Conservation (phyloP, 2,329 filamentous ascomycete genomes). For the Dactylellina drechsleri region DNA sequence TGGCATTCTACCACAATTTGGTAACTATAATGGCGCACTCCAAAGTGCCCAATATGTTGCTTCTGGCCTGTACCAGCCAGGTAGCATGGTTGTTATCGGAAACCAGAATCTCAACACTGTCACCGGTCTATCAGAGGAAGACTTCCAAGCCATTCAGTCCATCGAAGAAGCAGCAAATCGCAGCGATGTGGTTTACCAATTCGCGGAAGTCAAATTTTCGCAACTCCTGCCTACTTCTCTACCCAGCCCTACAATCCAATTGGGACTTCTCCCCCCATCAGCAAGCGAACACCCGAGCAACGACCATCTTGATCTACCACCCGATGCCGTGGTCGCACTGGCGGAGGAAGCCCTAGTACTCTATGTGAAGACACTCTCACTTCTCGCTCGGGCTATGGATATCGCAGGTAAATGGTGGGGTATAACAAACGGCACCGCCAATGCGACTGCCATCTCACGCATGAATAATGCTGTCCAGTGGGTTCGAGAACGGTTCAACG, state of each 20-base stretch:
- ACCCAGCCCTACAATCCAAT: slow-evolving; percentile 69
- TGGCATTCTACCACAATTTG: slow-evolving; percentile 66
- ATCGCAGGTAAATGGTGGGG: slow-evolving; percentile 92
- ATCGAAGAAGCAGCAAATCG: slow-evolving; percentile 93
- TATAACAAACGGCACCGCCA: slow-evolving; percentile 64
- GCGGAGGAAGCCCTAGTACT: slow-evolving; percentile 95
- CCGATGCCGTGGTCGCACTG: slow-evolving; percentile 84
- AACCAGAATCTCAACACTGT: slow-evolving; percentile 71
- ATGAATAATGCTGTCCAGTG: slow-evolving; percentile 96
- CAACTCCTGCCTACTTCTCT: slow-evolving; percentile 85
- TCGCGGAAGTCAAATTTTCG: slow-evolving; percentile 98
- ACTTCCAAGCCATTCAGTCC: slow-evolving; percentile 77
- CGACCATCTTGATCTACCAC: slow-evolving; percentile 74
- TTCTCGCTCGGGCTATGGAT: slow-evolving; percentile 94
- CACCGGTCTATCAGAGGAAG: slow-evolving; percentile 76
- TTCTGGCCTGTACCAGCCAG: slow-evolving; percentile 56
- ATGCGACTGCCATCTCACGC: slow-evolving; percentile 68
- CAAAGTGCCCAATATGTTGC: slow-evolving; percentile 47
- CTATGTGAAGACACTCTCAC: slow-evolving; percentile 91
- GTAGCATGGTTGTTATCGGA: slow-evolving; percentile 73
- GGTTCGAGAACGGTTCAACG: slow-evolving; percentile 93
- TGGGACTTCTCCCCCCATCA: slow-evolving; percentile 59
- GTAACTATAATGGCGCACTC: slow-evolving; percentile 56
- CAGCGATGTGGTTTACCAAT: slow-evolving; percentile 95
- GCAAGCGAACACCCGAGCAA: slow-evolving; percentile 55